These are phyloP conservation scores for Lachancea sp. DNA, from an alignment of 805 yeast species.

Conservation along the genomic window DNA sequence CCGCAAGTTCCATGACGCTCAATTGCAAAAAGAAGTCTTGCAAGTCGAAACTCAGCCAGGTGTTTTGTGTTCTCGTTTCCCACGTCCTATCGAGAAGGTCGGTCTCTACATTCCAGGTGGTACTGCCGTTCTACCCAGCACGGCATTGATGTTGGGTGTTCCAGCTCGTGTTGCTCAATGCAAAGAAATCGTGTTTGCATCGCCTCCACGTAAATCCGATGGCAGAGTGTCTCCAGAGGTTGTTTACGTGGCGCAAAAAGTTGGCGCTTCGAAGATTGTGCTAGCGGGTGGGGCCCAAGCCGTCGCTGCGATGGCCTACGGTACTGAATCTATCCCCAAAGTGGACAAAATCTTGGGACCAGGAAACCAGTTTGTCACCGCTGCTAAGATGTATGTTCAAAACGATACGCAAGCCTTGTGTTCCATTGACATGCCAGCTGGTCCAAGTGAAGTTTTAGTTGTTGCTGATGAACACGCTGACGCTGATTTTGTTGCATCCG, in stretches of 20 bases:
- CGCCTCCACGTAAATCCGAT: slow-evolving; percentile 84
- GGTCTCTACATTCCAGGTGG: slow-evolving; percentile 99
- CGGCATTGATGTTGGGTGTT: slow-evolving; percentile 96
- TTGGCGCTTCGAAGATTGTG: slow-evolving; percentile 85
- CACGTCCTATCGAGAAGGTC: slow-evolving; percentile 89
- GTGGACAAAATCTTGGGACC: slow-evolving; percentile 98
- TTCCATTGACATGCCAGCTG: slow-evolving; percentile 99
- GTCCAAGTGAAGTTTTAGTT: slow-evolving; percentile 97
- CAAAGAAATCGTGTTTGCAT: slow-evolving; percentile 82
- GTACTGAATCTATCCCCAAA: slow-evolving; percentile 86
- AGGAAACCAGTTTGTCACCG: slow-evolving; percentile 98
- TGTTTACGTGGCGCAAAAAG: slow-evolving; percentile 92
- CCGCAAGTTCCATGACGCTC: slow-evolving; percentile 89
- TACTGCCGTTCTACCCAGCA: slow-evolving; percentile 95
- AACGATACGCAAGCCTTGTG: slow-evolving; percentile 93
- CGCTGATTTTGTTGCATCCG: slow-evolving; percentile 96
- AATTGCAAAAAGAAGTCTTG: slow-evolving; percentile 64
- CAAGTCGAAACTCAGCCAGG: slow-evolving; percentile 92
- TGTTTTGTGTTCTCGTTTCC: slow-evolving; percentile 87
- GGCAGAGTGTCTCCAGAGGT: slow-evolving; percentile 96
- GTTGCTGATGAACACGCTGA: slow-evolving; percentile 83
- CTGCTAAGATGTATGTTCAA: slow-evolving; percentile 96
- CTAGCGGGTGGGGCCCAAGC: slow-evolving; percentile 99
- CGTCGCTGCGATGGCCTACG: slow-evolving; percentile 97
- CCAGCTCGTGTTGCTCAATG: slow-evolving; percentile 99